Evolutionary conservation across 2,329 filamentous ascomycete species (phyloP), one percentile per base, ranked within the genome.

Genomic region (Torrubiella hemipterigena): DNA sequence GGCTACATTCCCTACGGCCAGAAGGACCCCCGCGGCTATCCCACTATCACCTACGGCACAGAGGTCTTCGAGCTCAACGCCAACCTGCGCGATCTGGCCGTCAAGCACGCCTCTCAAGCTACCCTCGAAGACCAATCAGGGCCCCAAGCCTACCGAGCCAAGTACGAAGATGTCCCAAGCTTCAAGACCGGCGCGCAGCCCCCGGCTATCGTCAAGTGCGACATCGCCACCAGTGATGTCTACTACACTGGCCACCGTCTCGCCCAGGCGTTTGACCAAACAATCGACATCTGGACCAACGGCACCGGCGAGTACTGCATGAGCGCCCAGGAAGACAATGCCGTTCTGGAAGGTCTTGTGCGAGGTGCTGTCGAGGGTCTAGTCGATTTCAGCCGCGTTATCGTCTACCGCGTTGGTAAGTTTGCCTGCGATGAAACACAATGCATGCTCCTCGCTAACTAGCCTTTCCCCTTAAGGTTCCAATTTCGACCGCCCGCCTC

Each of bases 261-360:
- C 3, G 63, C 69, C 8, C 63, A 71, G 27, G 68, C 71, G 0
- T 83, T 84, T 46, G 74, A 73, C 42, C 74, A 77, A 39, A 77
- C 69, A 14, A 77, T 74, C 4, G 53, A 42, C 0, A 44, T 79
- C 1, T 70, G 75, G 56, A 84, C 79, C 3, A 82, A 82, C 44
- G 77, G 77, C 4, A 71, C 67, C 0, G 77, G 73, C 1, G 51
- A 63, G 6, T 83, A 83, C 55, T 83, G 79, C 56, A 72, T 77
- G 53, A 79, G 69, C 2, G 77, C 77, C 0, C 78, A 83, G 49
- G 80, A 84, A 51, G 79, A 84, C 47, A 81, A 77, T 43, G 79
- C 77, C 1, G 69, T 69, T 1, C 65, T 83, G 1, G 76, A 79
- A 42, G 77, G 69, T 5, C 56, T 84, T 17, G 52, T 81, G 14